Percentiles rank a stretch among this genome's conserved stretches.
phyloP scores from a whole-genome alignment of 208 protist genomes.

The Acanthamoeba divionensis region DNA sequence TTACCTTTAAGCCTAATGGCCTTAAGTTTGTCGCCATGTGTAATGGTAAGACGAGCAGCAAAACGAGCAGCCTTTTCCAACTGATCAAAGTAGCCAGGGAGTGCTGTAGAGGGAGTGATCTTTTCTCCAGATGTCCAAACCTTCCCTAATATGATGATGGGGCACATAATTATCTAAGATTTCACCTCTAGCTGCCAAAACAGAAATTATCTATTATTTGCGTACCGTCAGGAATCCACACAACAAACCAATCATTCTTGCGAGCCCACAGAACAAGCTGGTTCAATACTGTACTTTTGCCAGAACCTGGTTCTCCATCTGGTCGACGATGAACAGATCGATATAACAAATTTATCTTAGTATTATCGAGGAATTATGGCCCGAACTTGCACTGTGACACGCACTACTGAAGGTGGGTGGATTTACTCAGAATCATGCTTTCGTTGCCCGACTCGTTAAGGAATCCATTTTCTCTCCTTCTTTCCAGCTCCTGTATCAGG shows the following conservation, averaged over 20 bases:
- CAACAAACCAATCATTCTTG: constrained; percentile 23
- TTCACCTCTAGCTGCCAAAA: background rate
- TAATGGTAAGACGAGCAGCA: background rate
- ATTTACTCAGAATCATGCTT: background rate
- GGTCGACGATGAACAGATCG: background rate
- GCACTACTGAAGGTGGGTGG: background rate
- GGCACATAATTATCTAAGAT: background rate
- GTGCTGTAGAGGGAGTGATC: background rate
- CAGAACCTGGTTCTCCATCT: background rate
- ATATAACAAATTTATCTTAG: background rate
- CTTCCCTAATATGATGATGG: background rate
- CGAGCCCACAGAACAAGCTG: constrained; percentile 26
- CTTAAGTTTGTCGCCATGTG: constrained; percentile 7
- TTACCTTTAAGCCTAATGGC: constrained; percentile 1
- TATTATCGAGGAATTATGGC: background rate
- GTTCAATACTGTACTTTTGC: background rate
- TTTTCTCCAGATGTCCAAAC: background rate
- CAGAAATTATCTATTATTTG: background rate
- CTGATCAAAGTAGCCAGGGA: background rate
- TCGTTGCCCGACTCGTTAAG: background rate
- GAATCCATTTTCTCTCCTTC: background rate
- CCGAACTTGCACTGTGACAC: background rate
- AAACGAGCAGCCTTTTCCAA: constrained; percentile 4
- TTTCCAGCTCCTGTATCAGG: background rate
- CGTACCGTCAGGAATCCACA: constrained; percentile 30